Base-by-base conservation (phyloP, 208 protist genomes). In the Acanthamoeba lugdunensis region DNA sequence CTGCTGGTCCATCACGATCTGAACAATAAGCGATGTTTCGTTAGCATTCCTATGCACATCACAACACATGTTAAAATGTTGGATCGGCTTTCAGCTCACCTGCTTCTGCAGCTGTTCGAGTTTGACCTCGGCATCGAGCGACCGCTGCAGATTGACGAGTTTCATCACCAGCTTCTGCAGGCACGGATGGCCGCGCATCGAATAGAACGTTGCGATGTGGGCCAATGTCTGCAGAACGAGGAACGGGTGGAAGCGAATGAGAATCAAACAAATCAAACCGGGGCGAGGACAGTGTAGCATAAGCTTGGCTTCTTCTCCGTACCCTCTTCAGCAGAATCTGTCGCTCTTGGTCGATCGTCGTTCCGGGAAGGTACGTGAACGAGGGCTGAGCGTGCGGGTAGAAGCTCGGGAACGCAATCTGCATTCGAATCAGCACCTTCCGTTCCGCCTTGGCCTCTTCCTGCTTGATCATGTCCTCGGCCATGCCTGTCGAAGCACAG, bases 331-430 rank as follows among this genome's bases (percentile, higher is more conserved):
- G 33, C 23, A 88, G 45, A 25, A 88, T 88, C 54, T 88, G 45
- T 11, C 79, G 37, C 18, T 88, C 50, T 18, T 88, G 54, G 79
- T 61, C 37, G 50, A 88, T 45, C 14, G 45, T 88, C 2, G 79
- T 88, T 5, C 54, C 79, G 48, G 79, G 4, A 8, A 88, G 79
- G 33, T 48, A 88, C 11, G 45, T 54, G 50, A 88, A 88, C 1
- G 79, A 88, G 18, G 79, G 79, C 45, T 54, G 79, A 11, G 79
- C 79, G 18, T 88, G 79, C 4, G 79, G 79, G 33, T 88, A 88
- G 79, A 88, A 88, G 50, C 50, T 65, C 23, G 79, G 79, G 54
- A 88, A 88, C 28, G 79, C 54, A 25, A 88, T 88, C 79, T 88
- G 45, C 50, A 88, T 11, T 2, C 54, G 37, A 61, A 88, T 88